Conservation (phyloP, 1,284 basidiomycete species). For the Ceratobasidium sp. region DNA sequence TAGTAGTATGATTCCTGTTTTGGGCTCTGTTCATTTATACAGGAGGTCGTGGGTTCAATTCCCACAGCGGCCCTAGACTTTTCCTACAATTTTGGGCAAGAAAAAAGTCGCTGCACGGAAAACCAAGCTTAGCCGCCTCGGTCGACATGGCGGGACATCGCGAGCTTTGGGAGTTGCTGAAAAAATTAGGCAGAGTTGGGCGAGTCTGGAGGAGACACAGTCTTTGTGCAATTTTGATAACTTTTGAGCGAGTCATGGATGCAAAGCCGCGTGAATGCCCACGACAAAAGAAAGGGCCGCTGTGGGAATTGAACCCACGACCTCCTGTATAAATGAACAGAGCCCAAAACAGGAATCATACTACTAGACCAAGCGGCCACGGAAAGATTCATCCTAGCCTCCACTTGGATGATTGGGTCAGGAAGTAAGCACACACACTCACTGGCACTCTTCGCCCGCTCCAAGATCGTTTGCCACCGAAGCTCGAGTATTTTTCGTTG, state of each 20-base stretch:
- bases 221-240: background rate
- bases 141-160: background rate
- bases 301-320: slow-evolving; percentile 39
- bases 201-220: background rate
- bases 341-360: slow-evolving; percentile 39
- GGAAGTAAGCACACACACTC: too few species aligned
- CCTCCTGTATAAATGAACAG: slow-evolving; percentile 25
- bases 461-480: too few species aligned
- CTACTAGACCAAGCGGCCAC: slow-evolving; percentile 38
- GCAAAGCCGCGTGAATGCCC: background rate
- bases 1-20: slow-evolving; percentile 40
- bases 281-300: slow-evolving; percentile 22
- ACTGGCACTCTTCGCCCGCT: too few species aligned
- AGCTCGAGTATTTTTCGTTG: too few species aligned
- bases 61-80: slow-evolving; percentile 34
- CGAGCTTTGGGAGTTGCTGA: background rate
- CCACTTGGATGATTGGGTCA: too few species aligned
- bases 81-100: background rate
- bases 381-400: too few species aligned
- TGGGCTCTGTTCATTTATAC: slow-evolving; percentile 25
- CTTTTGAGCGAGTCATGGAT: background rate
- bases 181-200: background rate
- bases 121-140: background rate
- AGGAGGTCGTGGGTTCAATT: slow-evolving; percentile 39
- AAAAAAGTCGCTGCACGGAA: background rate